Evolutionary conservation across 1,284 basidiomycete genomes (phyloP).

Genomic region (Wolfiporia cocos): DNA sequence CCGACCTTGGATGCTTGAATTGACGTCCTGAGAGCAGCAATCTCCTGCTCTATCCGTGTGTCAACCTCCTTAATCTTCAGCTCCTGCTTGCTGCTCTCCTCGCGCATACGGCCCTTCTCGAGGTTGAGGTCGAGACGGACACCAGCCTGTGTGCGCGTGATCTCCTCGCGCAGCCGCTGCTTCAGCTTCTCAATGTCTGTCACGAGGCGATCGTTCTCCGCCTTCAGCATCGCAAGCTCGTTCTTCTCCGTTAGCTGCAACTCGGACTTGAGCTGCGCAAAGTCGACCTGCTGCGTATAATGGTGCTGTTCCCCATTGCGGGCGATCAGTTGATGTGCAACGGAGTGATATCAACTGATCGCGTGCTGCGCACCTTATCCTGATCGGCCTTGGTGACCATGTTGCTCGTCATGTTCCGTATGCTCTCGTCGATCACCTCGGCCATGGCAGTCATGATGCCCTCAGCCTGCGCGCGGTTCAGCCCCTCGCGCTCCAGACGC

Average conservation of each 20-base stretch:
- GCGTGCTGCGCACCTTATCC: conserved; percentile 74
- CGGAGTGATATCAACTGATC: neutral
- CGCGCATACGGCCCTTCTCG: conserved; percentile 94
- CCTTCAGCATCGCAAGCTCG: conserved; percentile 92
- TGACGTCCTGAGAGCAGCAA: conserved; percentile 82
- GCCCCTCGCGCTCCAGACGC: conserved; percentile 80
- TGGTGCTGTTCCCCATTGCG: conserved; percentile 59
- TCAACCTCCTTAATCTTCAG: conserved; percentile 99
- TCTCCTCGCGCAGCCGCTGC: conserved; percentile 88
- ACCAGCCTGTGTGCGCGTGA: conserved; percentile 89
- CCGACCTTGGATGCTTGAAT: conserved; percentile 89
- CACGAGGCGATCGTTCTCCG: conserved; percentile 90
- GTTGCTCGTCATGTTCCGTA: conserved; percentile 89
- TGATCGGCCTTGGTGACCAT: conserved; percentile 94
- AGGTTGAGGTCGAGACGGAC: conserved; percentile 94
- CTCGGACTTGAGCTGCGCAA: conserved; percentile 95
- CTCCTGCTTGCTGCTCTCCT: conserved; percentile 90
- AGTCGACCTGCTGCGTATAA: conserved; percentile 96
- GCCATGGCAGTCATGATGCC: conserved; percentile 94
- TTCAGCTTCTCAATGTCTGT: conserved; percentile 95
- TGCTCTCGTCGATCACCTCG: conserved; percentile 92
- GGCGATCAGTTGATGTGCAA: conserved; percentile 2
- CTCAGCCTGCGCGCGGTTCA: conserved; percentile 86
- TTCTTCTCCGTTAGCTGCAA: conserved; percentile 97
- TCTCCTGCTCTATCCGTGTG: conserved; percentile 95